Evolutionary conservation across 2,329 filamentous ascomycete genomes (phyloP).

Genomic region (Fusarium sp.): DNA sequence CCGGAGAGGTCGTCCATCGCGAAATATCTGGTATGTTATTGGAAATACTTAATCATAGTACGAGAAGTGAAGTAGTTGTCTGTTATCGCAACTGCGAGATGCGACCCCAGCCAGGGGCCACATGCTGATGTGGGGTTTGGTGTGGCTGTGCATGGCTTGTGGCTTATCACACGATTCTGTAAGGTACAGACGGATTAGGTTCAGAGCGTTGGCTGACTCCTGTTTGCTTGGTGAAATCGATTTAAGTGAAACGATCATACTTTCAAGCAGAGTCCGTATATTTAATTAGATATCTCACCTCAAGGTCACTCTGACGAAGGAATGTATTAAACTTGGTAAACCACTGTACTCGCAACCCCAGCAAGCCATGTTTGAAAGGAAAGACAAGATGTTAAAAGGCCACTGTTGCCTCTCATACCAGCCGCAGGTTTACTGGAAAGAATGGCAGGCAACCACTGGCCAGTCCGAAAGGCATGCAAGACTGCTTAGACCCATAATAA

Average conservation of each 20-base stretch:
- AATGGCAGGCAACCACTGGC: background rate
- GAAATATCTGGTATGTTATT: conserved; percentile 31
- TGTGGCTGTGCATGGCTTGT: conserved; percentile 34
- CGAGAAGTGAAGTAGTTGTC: conserved; percentile 22
- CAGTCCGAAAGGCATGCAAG: too few species aligned
- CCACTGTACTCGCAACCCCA: background rate
- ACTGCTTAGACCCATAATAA: background rate
- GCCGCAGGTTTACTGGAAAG: background rate
- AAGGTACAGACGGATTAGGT: background rate
- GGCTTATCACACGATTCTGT: conserved; percentile 29
- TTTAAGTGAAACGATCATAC: background rate
- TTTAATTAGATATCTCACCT: background rate
- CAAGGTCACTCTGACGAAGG: background rate
- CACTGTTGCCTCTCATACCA: too few species aligned
- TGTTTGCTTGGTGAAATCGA: background rate
- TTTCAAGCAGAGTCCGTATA: background rate
- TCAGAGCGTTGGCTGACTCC: background rate
- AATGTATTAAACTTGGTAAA: background rate
- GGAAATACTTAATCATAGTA: conserved; percentile 40
- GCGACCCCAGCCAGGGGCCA: conserved; percentile 34
- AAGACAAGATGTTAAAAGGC: background rate
- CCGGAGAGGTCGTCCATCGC: conserved; percentile 70
- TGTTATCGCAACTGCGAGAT: conserved; percentile 34
- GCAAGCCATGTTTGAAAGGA: background rate
- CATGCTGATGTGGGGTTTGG: conserved; percentile 34